Evolutionary conservation across 768 basidiomycete species (phyloP).

Genomic region (Terana coerulea): DNA sequence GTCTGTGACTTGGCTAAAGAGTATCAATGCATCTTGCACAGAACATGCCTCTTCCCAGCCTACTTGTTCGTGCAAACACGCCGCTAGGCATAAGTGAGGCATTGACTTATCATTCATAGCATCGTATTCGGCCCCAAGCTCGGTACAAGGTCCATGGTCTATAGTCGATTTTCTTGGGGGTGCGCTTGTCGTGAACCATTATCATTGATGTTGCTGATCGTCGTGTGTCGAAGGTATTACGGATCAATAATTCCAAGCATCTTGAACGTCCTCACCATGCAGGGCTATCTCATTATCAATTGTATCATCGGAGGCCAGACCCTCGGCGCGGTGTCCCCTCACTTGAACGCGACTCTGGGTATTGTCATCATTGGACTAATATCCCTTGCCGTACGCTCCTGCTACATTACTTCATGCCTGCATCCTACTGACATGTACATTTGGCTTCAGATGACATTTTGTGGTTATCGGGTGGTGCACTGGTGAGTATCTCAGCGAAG

Average conservation of each 20-base stretch:
- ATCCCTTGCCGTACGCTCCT: slow-evolving; percentile 28
- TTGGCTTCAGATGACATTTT: slow-evolving; percentile 26
- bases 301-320: slow-evolving; percentile 47
- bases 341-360: slow-evolving; percentile 29
- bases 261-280: slow-evolving; percentile 39
- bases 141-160: slow-evolving; percentile 53
- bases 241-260: slow-evolving; percentile 35
- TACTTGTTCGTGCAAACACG: slow-evolving; percentile 25
- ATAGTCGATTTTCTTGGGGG: slow-evolving; percentile 51
- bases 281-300: slow-evolving; percentile 46
- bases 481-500: slow-evolving; percentile 17
- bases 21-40: slow-evolving; percentile 10
- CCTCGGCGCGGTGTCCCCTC: slow-evolving; percentile 34
- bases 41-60: slow-evolving; percentile 32
- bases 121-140: slow-evolving; percentile 50
- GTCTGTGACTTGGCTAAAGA: background rate
- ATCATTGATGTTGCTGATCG: background rate
- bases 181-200: slow-evolving; percentile 12
- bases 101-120: slow-evolving; percentile 19
- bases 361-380: slow-evolving; percentile 40
- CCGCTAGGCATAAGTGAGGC: background rate
- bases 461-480: slow-evolving; percentile 31
- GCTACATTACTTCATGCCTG: background rate
- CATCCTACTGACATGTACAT: background rate
- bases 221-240: slow-evolving; percentile 32